Evolutionary conservation across 2,329 filamentous ascomycete species (phyloP), one percentile per base, ranked within the genome.

Genomic region (Sarocladium oryzae): DNA sequence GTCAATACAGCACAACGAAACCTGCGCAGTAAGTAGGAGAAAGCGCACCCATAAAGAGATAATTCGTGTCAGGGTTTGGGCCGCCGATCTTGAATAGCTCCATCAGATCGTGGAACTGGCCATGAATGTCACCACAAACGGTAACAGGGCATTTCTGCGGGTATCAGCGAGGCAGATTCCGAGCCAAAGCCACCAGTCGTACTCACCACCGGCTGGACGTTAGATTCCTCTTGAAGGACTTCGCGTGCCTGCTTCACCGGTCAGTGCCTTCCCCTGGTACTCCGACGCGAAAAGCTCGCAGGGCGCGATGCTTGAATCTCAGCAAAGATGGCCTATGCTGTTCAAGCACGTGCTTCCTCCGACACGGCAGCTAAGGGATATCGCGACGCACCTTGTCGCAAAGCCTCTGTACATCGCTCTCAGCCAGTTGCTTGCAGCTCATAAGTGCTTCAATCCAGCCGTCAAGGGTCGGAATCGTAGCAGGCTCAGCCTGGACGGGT

Each of bases 391-490:
- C 92, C 86, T 96, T 95, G 69, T 97, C 93, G 77, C 93, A 99
- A 66, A 99, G 82, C 69, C 92, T 86, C 75, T 95, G 89, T 56
- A 99, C 93, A 68, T 99, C 93, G 58, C 82, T 78, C 76, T 99
- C 93, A 55, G 88, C 84, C 70, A 99, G 79, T 79, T 97, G 93
- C 78, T 99, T 99, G 87, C 93, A 99, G 67, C 75, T 84, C 92
- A 99, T 97, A 73, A 99, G 78, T 75, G 81, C 91, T 79, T 96
- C 92, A 68, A 99, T 97, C 93, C 93, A 99, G 66, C 91, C 90
- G 69, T 99, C 93, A 57, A 99, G 79, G 55, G 89, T 96, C 55
- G 88, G 84, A 75, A 96, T 93, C 60, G 90, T 89, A 55, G 91
- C 85, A 52, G 92, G 88, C 74, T 97, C 93, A 54, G 71, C 66